Base-by-base conservation (phyloP, 2,329 filamentous ascomycete genomes). In the Hypoxylon sp. region DNA sequence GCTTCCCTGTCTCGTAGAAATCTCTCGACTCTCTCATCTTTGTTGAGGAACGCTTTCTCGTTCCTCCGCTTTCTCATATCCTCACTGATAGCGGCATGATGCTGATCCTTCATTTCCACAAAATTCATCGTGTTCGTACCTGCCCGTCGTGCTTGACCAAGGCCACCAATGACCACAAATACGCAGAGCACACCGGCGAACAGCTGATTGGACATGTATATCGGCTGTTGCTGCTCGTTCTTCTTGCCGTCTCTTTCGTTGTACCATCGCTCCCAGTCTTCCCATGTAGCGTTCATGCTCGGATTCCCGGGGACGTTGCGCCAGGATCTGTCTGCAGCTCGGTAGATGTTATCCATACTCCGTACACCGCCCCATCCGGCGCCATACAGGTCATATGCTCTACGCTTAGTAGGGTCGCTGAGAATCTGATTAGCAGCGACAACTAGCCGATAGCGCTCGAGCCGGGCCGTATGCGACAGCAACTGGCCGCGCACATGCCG, bases 211-310 rank as follows among this genome's bases (percentile, higher is more conserved):
- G 91, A 92, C 80, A 95, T 89, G 79, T 89, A 92, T 57, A 90
- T 73, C 0, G 86, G 86, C 69, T 85, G 80, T 73, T 88, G 87
- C 70, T 80, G 86, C 69, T 80, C 82, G 28, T 30, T 30, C 75
- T 79, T 74, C 69, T 76, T 77, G 67, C 84, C 82, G 52, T 84
- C 79, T 75, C 83, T 79, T 78, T 84, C 79, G 34, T 88, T 83
- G 73, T 92, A 87, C 90, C 91, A 97, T 48, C 85, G 86, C 81
- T 97, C 93, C 94, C 94, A 98, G 78, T 99, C 96, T 78, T 99
- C 96, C 96, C 96, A 99, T 0, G 96, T 98, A 0, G 93, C 96
- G 78, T 98, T 98, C 73, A 81, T 80, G 55, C 85, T 85, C 11
- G 87, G 79, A 60, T 80, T 86, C 23, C 82, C 83, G 0, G 83